Evolutionary conservation across 2,329 filamentous ascomycete species (phyloP).

Genomic region (Lecanoromycetidae sp.): DNA sequence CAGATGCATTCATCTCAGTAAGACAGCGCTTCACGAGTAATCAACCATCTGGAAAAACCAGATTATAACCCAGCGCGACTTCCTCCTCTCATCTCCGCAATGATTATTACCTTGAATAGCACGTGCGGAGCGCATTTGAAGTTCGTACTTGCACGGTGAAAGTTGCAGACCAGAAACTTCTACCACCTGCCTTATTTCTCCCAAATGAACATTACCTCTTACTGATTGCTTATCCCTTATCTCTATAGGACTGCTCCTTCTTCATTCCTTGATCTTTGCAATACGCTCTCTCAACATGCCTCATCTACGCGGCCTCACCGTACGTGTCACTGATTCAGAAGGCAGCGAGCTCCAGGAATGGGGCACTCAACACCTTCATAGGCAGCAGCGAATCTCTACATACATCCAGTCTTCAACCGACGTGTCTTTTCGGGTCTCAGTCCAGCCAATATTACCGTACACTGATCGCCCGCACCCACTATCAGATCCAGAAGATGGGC

Average conservation of each 20-base stretch:
- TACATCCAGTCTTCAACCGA: constrained; percentile 16
- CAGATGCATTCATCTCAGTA: too few species aligned
- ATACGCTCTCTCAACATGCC: constrained; percentile 15
- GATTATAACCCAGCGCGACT: too few species aligned
- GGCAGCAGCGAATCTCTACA: constrained; percentile 11
- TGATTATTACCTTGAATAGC: too few species aligned
- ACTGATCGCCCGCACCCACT: background rate
- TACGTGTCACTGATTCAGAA: constrained; percentile 12
- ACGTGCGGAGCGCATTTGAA: too few species aligned
- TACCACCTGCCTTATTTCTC: too few species aligned
- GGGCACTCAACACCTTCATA: constrained; percentile 12
- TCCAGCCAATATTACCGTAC: constrained; percentile 15
- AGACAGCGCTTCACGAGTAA: too few species aligned
- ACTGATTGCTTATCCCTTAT: background rate
- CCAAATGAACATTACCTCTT: too few species aligned
- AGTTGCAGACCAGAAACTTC: too few species aligned
- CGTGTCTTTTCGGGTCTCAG: constrained; percentile 9
- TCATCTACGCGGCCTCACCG: constrained; percentile 13
- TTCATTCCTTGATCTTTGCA: background rate
- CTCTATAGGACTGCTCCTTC: background rate
- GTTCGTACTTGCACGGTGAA: too few species aligned
- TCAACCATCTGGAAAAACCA: too few species aligned
- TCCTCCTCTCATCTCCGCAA: too few species aligned
- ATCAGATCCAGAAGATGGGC: background rate
- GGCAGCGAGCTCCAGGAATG: constrained; percentile 17